These are phyloP conservation scores for Cucurbita pepo DNA, from an alignment of 306 rosid genomes.

Conservation along the genomic window DNA sequence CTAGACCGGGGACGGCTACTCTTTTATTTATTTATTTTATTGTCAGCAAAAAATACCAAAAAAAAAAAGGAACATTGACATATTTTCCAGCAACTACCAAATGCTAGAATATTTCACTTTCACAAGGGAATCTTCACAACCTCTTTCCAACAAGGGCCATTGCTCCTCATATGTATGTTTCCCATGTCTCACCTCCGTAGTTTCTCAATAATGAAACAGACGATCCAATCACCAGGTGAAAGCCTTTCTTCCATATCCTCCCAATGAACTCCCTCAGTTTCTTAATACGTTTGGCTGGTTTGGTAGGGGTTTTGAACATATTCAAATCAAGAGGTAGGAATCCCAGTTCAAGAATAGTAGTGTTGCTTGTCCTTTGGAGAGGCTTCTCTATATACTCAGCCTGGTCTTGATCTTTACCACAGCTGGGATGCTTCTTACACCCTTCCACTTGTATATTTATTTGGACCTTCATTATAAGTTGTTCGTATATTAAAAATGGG, in stretches of 20 bases:
- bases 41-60: neutral
- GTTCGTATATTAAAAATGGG: neutral
- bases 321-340: neutral
- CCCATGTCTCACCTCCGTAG: neutral
- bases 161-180: neutral
- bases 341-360: neutral
- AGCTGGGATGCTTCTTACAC: neutral
- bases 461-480: neutral
- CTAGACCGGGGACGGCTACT: neutral
- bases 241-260: neutral
- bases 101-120: neutral
- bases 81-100: neutral
- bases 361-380: neutral
- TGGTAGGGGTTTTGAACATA: neutral
- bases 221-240: neutral
- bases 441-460: neutral
- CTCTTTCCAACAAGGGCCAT: neutral
- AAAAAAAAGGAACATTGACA: neutral
- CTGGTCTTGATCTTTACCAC: neutral
- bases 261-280: neutral
- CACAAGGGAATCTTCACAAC: neutral
- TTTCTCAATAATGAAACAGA: neutral
- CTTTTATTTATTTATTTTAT: neutral
- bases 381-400: neutral
- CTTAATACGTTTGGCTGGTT: neutral